phyloP scores from a whole-genome alignment of 345 rosid species.

The Eucalyptus dawsonii region DNA sequence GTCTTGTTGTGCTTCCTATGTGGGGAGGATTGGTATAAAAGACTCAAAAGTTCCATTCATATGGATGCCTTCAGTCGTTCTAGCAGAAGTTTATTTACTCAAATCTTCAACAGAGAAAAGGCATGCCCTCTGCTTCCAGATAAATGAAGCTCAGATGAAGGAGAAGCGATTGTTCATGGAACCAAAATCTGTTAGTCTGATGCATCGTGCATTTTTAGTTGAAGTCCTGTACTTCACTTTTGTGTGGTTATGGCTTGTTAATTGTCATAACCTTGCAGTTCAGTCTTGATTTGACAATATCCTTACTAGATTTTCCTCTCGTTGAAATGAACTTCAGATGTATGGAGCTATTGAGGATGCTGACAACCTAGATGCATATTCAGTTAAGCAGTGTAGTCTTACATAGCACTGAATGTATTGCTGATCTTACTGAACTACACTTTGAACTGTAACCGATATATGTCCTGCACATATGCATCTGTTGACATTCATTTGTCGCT shows the following conservation, averaged over 20 bases:
- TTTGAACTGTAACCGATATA: neutral
- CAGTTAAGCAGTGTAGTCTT: neutral
- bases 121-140: neutral
- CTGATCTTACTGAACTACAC: neutral
- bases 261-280: neutral
- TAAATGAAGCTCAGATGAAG: neutral
- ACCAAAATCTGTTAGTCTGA: neutral
- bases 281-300: neutral
- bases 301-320: neutral
- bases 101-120: neutral
- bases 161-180: neutral
- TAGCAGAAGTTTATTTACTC: neutral
- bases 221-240: neutral
- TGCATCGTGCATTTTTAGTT: neutral
- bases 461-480: neutral
- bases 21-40: neutral
- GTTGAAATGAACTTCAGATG: neutral
- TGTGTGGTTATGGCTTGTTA: neutral
- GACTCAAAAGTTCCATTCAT: neutral
- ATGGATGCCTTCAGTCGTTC: neutral
- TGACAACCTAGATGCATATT: neutral
- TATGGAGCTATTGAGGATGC: neutral
- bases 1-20: conserved; percentile 3
- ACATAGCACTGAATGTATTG: neutral
- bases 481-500: neutral